phyloP scores from a whole-genome alignment of 192 early-diverging fungal genomes.

The Coemansia furcata region DNA sequence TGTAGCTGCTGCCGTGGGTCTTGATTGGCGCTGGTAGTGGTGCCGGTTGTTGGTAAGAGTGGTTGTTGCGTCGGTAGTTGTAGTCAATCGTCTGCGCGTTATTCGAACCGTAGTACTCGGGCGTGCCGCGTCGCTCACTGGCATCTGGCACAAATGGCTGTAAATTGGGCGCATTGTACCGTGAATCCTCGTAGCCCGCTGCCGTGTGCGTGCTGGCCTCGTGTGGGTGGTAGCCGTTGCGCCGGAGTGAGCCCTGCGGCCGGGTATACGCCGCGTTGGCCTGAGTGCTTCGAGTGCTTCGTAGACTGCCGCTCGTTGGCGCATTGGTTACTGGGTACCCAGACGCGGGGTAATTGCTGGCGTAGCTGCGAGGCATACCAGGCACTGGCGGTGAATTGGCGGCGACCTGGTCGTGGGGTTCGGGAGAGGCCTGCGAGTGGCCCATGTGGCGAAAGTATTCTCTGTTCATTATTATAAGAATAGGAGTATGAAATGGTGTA shows the following conservation, averaged over 20 bases:
- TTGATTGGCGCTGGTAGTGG: background rate
- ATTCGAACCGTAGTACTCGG: conserved; percentile 16
- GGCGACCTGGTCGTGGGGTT: background rate
- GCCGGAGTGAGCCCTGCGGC: conserved; percentile 3
- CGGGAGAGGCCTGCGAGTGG: background rate
- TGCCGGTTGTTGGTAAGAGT: background rate
- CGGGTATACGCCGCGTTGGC: conserved; percentile 8
- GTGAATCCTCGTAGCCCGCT: conserved; percentile 1
- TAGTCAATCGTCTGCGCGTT: conserved; percentile 13
- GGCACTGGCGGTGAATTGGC: conserved; percentile 6
- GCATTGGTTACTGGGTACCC: conserved; percentile 10
- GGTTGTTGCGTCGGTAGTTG: conserved; percentile 6
- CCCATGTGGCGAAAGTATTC: conserved; percentile 7
- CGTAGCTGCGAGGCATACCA: conserved; percentile 9
- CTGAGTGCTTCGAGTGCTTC: conserved; percentile 37
- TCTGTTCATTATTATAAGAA: conserved; percentile 35
- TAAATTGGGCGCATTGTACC: conserved; percentile 12
- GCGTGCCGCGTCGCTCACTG: conserved; percentile 31
- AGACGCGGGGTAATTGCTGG: conserved; percentile 4
- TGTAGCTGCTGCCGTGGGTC: conserved; percentile 7
- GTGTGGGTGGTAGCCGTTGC: conserved; percentile 3
- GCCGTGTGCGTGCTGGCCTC: background rate
- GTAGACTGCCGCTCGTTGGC: conserved; percentile 31
- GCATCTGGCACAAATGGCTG: conserved; percentile 43
- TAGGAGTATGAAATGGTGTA: background rate